These are phyloP conservation scores for Mucor plumbeus DNA, from an alignment of 371 early-diverging fungal genomes.

Conservation along the genomic window DNA sequence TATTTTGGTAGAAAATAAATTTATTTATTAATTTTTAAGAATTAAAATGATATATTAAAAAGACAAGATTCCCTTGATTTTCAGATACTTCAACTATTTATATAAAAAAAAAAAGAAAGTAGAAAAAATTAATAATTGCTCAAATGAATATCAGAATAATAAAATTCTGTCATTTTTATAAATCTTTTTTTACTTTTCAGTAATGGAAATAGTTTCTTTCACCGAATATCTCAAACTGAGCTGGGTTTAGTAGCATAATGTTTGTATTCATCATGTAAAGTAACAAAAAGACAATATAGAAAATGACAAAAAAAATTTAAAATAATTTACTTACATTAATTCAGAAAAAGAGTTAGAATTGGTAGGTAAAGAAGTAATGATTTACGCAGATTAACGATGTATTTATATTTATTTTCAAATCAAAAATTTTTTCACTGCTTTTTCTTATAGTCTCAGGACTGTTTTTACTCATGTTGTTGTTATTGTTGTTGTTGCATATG, in stretches of 20 bases:
- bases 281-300: conserved; percentile 13
- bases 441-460: conserved; percentile 14
- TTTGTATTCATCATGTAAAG: conserved; percentile 26
- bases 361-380: background rate
- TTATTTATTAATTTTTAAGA: background rate
- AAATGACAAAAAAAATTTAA: background rate
- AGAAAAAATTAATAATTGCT: background rate
- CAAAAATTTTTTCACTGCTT: conserved; percentile 26
- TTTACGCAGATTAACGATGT: background rate
- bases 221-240: conserved; percentile 32
- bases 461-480: background rate
- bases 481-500: too few species aligned
- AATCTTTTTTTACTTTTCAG: conserved; percentile 17
- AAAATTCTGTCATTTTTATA: conserved; percentile 8
- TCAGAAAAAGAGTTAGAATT: background rate
- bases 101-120: background rate
- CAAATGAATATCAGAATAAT: background rate
- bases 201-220: conserved; percentile 23
- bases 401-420: conserved; percentile 8
- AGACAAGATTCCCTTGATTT: background rate
- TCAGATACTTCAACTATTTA: background rate
- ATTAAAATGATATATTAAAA: background rate
- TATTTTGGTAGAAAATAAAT: background rate
- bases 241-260: conserved; percentile 33
- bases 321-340: conserved; percentile 15